Conservation (phyloP, 2,329 filamentous ascomycete species). For the Plectosphaerella plurivora region DNA sequence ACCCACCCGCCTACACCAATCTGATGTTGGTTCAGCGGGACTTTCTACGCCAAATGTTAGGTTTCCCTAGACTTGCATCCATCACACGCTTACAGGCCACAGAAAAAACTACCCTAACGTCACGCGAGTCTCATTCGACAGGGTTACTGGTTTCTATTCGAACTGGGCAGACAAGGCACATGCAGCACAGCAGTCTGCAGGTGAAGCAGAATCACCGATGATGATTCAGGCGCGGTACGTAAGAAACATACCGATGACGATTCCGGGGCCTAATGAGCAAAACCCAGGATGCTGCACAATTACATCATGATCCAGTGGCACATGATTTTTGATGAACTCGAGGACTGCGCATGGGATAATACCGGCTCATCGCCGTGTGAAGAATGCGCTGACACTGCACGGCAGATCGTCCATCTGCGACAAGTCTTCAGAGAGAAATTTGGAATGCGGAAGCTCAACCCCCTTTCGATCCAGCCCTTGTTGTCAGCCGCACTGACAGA, state of each 20-base stretch:
- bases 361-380: not conserved
- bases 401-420: not conserved
- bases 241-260: not conserved
- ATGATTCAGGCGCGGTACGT: not conserved
- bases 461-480: not conserved
- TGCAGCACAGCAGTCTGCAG: too few relatives aligned
- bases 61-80: too few relatives aligned
- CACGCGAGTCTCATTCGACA: too few relatives aligned
- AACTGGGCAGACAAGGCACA: too few relatives aligned
- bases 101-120: too few relatives aligned
- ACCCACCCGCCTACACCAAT: too few relatives aligned
- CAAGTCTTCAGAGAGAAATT: slow-evolving; percentile 1
- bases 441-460: not conserved
- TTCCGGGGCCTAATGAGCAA: not conserved
- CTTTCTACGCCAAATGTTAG: too few relatives aligned
- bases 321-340: not conserved
- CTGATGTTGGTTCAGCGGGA: not conserved
- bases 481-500: not conserved
- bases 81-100: too few relatives aligned
- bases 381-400: not conserved
- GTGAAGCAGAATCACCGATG: too few relatives aligned
- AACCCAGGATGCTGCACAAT: not conserved
- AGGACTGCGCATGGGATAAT: not conserved
- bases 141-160: too few relatives aligned
- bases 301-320: not conserved